Evolutionary conservation across 2,329 filamentous ascomycete genomes (phyloP).

Genomic region (Ophiobolus disseminans): DNA sequence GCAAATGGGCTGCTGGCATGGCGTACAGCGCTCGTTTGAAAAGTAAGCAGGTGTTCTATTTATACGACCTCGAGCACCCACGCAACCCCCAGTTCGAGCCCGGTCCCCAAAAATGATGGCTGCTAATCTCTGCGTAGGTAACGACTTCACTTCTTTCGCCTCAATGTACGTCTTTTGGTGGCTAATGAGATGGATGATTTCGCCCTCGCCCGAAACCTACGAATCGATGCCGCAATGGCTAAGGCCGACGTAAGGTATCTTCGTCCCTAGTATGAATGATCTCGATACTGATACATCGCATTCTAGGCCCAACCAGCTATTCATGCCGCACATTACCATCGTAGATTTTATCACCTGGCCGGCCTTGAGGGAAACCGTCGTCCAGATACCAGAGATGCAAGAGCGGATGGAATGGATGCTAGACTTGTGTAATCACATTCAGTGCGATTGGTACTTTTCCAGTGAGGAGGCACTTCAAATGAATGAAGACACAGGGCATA

Average conservation of each 20-base stretch:
- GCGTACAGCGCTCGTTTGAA: constrained; percentile 27
- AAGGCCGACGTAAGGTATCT: constrained; percentile 25
- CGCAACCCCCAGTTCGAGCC: not conserved
- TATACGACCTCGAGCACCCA: not conserved
- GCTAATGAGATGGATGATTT: constrained; percentile 36
- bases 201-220: constrained; percentile 30
- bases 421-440: constrained; percentile 25
- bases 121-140: constrained; percentile 12
- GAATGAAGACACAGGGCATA: constrained; percentile 18
- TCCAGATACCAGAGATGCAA: constrained; percentile 34
- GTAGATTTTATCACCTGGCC: constrained; percentile 33
- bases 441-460: constrained; percentile 27
- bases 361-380: constrained; percentile 32
- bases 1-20: constrained; percentile 31
- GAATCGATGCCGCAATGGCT: constrained; percentile 32
- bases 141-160: constrained; percentile 33
- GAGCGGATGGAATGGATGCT: constrained; percentile 33
- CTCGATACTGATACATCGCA: not conserved
- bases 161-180: constrained; percentile 34
- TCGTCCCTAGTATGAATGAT: no score
- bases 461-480: constrained; percentile 14
- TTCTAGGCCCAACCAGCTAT: constrained; percentile 30
- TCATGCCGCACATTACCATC: constrained; percentile 34
- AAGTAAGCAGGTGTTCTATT: constrained; percentile 10
- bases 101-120: not conserved